These are phyloP conservation scores for Solioccasus polychromus DNA, from an alignment of 768 basidiomycete genomes.

Conservation along the genomic window DNA sequence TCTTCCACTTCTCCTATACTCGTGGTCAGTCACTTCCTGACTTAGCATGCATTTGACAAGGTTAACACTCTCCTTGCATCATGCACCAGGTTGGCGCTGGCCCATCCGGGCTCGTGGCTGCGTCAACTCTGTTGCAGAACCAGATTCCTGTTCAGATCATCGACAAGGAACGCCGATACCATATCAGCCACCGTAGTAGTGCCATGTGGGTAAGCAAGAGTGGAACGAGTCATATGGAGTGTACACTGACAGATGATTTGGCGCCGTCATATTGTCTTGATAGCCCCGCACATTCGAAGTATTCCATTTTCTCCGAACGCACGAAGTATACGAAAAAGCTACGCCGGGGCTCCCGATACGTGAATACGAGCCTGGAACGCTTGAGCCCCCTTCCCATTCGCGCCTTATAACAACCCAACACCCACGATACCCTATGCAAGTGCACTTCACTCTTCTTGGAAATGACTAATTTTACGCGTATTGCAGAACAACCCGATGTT, in stretches of 20 bases:
- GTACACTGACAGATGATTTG: neutral
- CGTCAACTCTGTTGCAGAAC: conserved; percentile 38
- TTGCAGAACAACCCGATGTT: conserved; percentile 9
- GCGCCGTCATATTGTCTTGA: neutral
- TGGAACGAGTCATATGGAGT: neutral
- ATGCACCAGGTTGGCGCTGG: conserved; percentile 25
- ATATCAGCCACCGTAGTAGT: conserved; percentile 37
- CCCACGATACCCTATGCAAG: conserved; percentile 29
- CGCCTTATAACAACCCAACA: conserved; percentile 14
- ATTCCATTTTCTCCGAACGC: conserved; percentile 38
- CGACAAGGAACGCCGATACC: conserved; percentile 39
- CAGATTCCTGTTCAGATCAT: conserved; percentile 50
- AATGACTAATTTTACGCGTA: neutral
- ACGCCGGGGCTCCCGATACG: conserved; percentile 27
- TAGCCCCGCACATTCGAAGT: conserved; percentile 41
- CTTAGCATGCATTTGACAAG: neutral
- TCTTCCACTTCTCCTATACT: conserved; percentile 17
- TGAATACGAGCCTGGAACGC: conserved; percentile 31
- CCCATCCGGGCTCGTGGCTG: conserved; percentile 30
- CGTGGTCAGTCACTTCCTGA: conserved; percentile 9
- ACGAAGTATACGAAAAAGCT: conserved; percentile 36
- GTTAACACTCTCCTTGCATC: neutral
- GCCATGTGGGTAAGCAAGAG: conserved; percentile 36
- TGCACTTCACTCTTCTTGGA: neutral
- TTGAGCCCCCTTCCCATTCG: conserved; percentile 11